phyloP scores from a whole-genome alignment of 768 basidiomycete genomes.

The Lactarius quietus region DNA sequence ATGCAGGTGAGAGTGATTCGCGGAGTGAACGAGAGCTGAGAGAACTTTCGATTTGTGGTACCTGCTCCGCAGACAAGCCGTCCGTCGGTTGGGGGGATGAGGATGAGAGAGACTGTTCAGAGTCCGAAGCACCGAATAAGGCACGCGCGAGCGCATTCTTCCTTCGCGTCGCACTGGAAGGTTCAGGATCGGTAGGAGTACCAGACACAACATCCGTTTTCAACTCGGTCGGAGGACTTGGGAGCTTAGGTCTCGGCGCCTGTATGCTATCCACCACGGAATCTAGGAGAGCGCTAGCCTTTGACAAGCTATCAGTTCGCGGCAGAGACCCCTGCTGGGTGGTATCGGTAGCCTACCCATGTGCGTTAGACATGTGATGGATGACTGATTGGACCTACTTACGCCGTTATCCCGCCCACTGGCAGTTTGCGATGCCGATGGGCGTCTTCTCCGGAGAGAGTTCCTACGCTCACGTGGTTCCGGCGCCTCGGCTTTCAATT shows the following conservation, averaged over 20 bases:
- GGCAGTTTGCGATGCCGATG: constrained; percentile 81
- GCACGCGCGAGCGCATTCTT: constrained; percentile 71
- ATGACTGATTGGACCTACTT: constrained; percentile 20
- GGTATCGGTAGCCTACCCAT: constrained; percentile 54
- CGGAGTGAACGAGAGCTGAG: constrained; percentile 47
- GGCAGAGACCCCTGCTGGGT: constrained; percentile 42
- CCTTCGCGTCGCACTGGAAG: constrained; percentile 46
- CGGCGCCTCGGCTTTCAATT: constrained; percentile 51
- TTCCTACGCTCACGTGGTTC: constrained; percentile 60
- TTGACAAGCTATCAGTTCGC: constrained; percentile 48
- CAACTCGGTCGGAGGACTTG: not conserved
- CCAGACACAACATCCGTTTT: constrained; percentile 27
- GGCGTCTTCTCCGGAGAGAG: constrained; percentile 70
- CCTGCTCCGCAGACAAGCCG: constrained; percentile 46
- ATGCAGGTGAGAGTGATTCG: constrained; percentile 34
- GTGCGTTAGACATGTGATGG: not conserved
- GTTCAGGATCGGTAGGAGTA: constrained; percentile 37
- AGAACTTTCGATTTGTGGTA: constrained; percentile 42
- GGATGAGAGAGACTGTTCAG: constrained; percentile 33
- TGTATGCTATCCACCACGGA: constrained; percentile 54
- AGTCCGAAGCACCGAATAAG: constrained; percentile 57
- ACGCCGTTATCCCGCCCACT: constrained; percentile 47
- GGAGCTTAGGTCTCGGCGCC: constrained; percentile 26
- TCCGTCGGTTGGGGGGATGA: constrained; percentile 28
- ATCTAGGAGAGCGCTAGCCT: constrained; percentile 64